These are phyloP conservation scores for Chaetomium sp. DNA, from an alignment of 2,329 filamentous ascomycete genomes.

Conservation along the genomic window DNA sequence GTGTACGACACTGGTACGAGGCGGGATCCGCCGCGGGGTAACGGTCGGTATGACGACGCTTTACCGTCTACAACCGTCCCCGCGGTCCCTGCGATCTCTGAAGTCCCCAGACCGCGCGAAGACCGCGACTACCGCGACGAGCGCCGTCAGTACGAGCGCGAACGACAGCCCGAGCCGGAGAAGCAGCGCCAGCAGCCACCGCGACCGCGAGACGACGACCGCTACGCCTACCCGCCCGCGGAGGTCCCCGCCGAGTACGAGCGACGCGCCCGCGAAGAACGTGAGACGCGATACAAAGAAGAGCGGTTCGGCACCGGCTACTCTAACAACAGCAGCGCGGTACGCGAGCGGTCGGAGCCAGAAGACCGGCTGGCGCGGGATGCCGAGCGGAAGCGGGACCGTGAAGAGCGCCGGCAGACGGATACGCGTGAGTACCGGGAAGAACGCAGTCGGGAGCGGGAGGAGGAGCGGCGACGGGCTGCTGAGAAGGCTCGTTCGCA, in stretches of 20 bases:
- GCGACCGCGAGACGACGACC: too few relatives aligned
- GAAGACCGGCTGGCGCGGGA: slow-evolving; percentile 6
- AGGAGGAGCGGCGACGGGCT: slow-evolving; percentile 14
- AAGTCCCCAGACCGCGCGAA: slow-evolving; percentile 9
- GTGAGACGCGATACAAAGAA: slow-evolving; percentile 21
- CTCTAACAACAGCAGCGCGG: slow-evolving; percentile 6
- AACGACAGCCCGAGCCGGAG: slow-evolving; percentile 9
- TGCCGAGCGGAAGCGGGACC: slow-evolving; percentile 27
- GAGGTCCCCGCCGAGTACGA: slow-evolving; percentile 24
- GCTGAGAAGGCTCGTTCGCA: slow-evolving; percentile 8
- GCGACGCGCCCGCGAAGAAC: slow-evolving; percentile 20
- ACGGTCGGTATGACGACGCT: too few relatives aligned
- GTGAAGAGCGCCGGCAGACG: slow-evolving; percentile 23
- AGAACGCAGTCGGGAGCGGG: slow-evolving; percentile 20
- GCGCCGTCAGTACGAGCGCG: slow-evolving; percentile 13
- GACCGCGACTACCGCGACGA: slow-evolving; percentile 21
- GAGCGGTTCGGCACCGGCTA: slow-evolving; percentile 19
- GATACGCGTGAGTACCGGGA: slow-evolving; percentile 19
- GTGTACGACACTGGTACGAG: not conserved
- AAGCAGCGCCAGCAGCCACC: slow-evolving; percentile 12
- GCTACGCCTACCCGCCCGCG: not conserved
- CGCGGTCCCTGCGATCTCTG: not conserved
- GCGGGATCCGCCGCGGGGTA: too few relatives aligned
- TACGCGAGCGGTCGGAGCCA: slow-evolving; percentile 8
- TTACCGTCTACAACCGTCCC: not conserved